A percentile compares a stretch with the other conserved stretches of the same genome.
phyloP scores from a whole-genome alignment of 352 stramenopile genomes.

The Globisporangium radiosum region DNA sequence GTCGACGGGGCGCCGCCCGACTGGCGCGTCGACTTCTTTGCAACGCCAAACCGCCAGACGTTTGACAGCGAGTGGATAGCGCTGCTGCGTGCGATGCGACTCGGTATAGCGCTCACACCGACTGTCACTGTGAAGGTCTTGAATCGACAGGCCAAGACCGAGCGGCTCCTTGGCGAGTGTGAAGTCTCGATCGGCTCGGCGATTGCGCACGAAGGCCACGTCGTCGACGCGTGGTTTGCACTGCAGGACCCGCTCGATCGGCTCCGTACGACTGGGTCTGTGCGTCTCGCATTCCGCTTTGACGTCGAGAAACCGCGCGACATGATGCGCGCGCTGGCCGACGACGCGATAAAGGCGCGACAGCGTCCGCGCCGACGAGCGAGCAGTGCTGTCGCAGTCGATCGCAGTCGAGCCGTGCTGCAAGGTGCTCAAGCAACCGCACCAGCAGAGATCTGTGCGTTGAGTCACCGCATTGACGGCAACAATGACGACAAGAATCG shows the following conservation, averaged over 20 bases:
- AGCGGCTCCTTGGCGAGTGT: constrained; percentile 66
- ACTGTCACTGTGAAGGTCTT: constrained; percentile 65
- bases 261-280: constrained; percentile 18
- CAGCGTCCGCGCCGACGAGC: background rate
- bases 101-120: constrained; percentile 56
- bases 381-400: constrained; percentile 5
- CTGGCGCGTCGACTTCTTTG: constrained; percentile 67
- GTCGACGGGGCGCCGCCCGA: constrained; percentile 55
- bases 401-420: background rate
- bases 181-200: constrained; percentile 67
- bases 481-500: background rate
- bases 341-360: background rate
- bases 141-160: constrained; percentile 59
- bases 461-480: background rate
- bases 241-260: constrained; percentile 29
- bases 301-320: constrained; percentile 37
- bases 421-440: background rate
- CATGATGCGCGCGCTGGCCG: constrained; percentile 1
- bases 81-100: constrained; percentile 42
- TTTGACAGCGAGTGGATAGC: constrained; percentile 36
- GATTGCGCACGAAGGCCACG: constrained; percentile 61
- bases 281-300: constrained; percentile 55
- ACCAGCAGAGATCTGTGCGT: background rate
- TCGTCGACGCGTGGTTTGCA: constrained; percentile 60
- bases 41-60: background rate